Evolutionary conservation across 2,329 filamentous ascomycete genomes (phyloP).

Genomic region (Neofusicoccum laricinum): DNA sequence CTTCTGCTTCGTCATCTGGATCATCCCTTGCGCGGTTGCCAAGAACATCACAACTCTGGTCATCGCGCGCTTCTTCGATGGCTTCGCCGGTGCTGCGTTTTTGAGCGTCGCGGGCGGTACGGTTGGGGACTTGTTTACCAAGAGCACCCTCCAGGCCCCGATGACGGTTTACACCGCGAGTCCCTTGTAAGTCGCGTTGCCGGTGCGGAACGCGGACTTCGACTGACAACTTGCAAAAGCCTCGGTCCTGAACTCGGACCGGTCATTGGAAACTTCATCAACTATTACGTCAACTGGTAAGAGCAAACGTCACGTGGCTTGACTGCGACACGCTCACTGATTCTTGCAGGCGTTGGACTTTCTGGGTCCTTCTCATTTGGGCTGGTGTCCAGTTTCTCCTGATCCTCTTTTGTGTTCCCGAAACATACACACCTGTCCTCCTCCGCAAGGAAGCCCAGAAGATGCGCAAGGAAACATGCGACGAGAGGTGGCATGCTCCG

Average conservation of each 20-base stretch:
- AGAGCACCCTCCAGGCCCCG: conserved; percentile 53
- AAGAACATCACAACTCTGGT: conserved; percentile 78
- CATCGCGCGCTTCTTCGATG: conserved; percentile 73
- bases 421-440: conserved; percentile 76
- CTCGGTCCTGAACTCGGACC: conserved; percentile 55
- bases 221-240: conserved; percentile 22
- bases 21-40: conserved; percentile 77
- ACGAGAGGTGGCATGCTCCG: conserved; percentile 71
- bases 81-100: conserved; percentile 63
- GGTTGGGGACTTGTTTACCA: conserved; percentile 74
- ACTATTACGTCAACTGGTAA: conserved; percentile 63
- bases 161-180: conserved; percentile 70
- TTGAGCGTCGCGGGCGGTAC: conserved; percentile 76
- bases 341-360: conserved; percentile 34
- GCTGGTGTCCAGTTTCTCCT: conserved; percentile 58
- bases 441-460: conserved; percentile 68
- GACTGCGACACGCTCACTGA: too few species aligned
- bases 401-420: conserved; percentile 73
- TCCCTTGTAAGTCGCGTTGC: not conserved
- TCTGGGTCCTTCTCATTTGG: conserved; percentile 85
- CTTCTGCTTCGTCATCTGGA: conserved; percentile 70
- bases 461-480: conserved; percentile 72
- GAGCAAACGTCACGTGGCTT: too few species aligned
- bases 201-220: too few species aligned
- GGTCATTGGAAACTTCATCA: conserved; percentile 75